Conservation (phyloP, 345 rosid species). For the Populus deltoides region DNA sequence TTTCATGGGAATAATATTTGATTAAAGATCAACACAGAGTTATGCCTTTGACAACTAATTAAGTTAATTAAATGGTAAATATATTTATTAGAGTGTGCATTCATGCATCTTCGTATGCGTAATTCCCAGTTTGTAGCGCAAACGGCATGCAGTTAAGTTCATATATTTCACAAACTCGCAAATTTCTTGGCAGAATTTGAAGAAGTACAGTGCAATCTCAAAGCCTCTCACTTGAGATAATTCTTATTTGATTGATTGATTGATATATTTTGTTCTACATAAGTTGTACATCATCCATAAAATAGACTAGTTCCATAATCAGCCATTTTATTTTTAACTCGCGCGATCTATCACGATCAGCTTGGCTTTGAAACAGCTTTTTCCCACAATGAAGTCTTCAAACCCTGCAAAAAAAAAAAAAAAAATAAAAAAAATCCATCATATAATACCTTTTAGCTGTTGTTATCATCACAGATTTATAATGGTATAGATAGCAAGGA, state of each 20-base stretch:
- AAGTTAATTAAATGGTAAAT: too few relatives aligned
- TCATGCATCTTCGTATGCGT: too few relatives aligned
- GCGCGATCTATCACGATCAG: not conserved
- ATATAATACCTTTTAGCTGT: not conserved
- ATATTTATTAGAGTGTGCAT: too few relatives aligned
- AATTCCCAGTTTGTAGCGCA: too few relatives aligned
- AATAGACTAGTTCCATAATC: not conserved
- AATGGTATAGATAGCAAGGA: not conserved
- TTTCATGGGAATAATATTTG: too few relatives aligned
- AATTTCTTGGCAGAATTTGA: too few relatives aligned
- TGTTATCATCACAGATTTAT: not conserved
- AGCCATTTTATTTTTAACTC: not conserved
- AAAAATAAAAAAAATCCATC: not conserved
- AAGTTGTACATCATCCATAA: not conserved
- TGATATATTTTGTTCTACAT: too few relatives aligned
- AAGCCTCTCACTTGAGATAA: not conserved
- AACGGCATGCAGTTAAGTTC: too few relatives aligned
- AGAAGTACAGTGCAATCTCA: not conserved
- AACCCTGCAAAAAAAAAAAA: not conserved
- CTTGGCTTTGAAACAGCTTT: not conserved
- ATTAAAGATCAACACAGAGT: too few relatives aligned
- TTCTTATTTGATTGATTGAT: not conserved
- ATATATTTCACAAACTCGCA: too few relatives aligned
- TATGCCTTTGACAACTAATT: too few relatives aligned
- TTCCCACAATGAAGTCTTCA: not conserved